Conservation (phyloP, 257 asterid species). For the Solanum chiquidenum region DNA sequence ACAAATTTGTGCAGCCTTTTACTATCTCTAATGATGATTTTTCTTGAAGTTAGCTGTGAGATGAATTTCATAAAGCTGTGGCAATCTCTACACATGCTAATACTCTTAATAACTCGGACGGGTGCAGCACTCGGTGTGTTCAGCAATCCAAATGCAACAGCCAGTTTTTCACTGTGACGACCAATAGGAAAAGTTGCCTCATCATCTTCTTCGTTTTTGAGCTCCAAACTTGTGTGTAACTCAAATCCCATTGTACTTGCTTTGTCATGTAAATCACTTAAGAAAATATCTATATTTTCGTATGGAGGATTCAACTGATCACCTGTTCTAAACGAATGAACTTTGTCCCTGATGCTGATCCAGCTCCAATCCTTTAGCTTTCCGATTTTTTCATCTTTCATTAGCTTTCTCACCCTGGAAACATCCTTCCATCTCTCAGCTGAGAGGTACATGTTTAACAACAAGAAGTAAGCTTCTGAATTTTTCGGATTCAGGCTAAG, state of each 20-base stretch:
- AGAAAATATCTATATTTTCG: slow-evolving; percentile 18
- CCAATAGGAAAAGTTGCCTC: slow-evolving; percentile 13
- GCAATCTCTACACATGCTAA: slow-evolving; percentile 76
- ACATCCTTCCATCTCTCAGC: slow-evolving; percentile 72
- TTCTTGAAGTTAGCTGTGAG: slow-evolving; percentile 47
- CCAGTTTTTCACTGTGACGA: slow-evolving; percentile 79
- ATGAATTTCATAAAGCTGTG: slow-evolving; percentile 58
- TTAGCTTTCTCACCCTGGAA: slow-evolving; percentile 61
- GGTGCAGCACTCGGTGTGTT: slow-evolving; percentile 31
- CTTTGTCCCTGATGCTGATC: slow-evolving; percentile 63
- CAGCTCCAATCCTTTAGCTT: slow-evolving; percentile 69
- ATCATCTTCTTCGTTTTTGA: slow-evolving; percentile 16
- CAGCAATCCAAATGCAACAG: slow-evolving; percentile 69
- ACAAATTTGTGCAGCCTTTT: slow-evolving; percentile 69
- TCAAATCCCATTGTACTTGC: slow-evolving; percentile 40
- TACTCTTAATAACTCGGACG: slow-evolving; percentile 58
- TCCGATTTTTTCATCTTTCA: slow-evolving; percentile 51
- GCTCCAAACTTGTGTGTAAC: slow-evolving; percentile 18
- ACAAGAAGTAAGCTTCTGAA: slow-evolving; percentile 44
- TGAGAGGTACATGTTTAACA: slow-evolving; percentile 64
- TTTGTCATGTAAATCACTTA: slow-evolving; percentile 40
- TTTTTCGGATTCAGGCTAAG: slow-evolving; percentile 64
- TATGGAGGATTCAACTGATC: slow-evolving; percentile 12
- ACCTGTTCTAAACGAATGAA: slow-evolving; percentile 46
- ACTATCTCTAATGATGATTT: slow-evolving; percentile 61